Percentiles rank a stretch among this genome's conserved stretches.
Conservation (phyloP, 805 yeast species). For the Candida cerambycidarum region DNA sequence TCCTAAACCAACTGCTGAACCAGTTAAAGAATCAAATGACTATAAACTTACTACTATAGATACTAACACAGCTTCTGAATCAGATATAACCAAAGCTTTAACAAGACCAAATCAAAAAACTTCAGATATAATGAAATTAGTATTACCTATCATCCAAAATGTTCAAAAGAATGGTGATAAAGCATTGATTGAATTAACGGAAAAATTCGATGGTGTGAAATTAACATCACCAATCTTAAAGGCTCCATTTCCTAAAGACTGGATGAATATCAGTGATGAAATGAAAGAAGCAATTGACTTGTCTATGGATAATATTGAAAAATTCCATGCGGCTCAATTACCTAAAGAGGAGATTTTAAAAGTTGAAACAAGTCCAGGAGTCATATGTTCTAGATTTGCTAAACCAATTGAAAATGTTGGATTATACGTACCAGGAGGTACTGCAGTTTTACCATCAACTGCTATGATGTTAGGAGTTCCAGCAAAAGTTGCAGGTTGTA, state of each 20-base stretch:
- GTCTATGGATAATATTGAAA: conserved; percentile 82
- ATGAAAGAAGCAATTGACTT: conserved; percentile 84
- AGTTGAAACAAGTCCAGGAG: conserved; percentile 95
- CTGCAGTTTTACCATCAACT: conserved; percentile 97
- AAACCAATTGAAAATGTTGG: conserved; percentile 95
- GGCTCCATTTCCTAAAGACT: conserved; percentile 84
- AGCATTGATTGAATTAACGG: conserved; percentile 86
- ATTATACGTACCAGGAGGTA: conserved; percentile 96
- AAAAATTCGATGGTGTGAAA: conserved; percentile 83
- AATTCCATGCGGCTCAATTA: conserved; percentile 92
- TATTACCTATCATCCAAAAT: conserved; percentile 80
- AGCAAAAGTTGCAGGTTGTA: conserved; percentile 96
- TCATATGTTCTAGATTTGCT: conserved; percentile 88
- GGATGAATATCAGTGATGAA: conserved; percentile 70
- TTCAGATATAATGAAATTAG: conserved; percentile 87
- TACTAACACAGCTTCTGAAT: conserved; percentile 38
- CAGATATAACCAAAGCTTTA: conserved; percentile 57
- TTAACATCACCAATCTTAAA: conserved; percentile 69
- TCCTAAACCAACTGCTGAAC: conserved; percentile 10
- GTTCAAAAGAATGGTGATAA: conserved; percentile 79
- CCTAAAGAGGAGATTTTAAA: conserved; percentile 64
- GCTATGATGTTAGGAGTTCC: conserved; percentile 99
- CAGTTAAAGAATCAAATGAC: conserved; percentile 4
- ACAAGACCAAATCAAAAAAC: conserved; percentile 96
- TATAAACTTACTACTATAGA: conserved; percentile 54